phyloP scores from a whole-genome alignment of 768 basidiomycete genomes.

The Pulveroboletus frians region DNA sequence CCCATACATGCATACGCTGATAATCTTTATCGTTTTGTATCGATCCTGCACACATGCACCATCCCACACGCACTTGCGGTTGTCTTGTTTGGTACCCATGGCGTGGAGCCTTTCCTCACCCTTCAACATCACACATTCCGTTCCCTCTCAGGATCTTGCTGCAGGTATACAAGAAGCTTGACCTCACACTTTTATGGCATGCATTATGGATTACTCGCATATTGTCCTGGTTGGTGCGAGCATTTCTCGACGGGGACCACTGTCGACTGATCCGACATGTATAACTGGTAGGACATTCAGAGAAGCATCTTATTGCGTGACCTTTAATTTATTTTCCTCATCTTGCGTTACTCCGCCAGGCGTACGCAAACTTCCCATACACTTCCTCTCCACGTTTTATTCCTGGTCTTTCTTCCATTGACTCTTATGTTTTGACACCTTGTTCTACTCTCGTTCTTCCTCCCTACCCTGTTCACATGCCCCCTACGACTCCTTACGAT shows the following conservation, averaged over 20 bases:
- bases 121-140: constrained; percentile 11
- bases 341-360: constrained; percentile 3
- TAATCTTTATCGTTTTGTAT: constrained; percentile 33
- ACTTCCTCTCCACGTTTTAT: constrained; percentile 1
- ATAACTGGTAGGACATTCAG: constrained; percentile 20
- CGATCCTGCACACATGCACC: constrained; percentile 28
- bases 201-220: constrained; percentile 27
- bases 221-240: constrained; percentile 19
- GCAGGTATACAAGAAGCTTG: constrained; percentile 22
- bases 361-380: neutral
- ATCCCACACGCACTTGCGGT: constrained; percentile 20
- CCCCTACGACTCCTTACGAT: constrained; percentile 25
- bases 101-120: constrained; percentile 12
- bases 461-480: constrained; percentile 18
- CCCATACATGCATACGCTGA: constrained; percentile 25
- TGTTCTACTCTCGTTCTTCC: constrained; percentile 1
- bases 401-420: constrained; percentile 7
- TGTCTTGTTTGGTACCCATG: constrained; percentile 16
- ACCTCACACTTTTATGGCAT: constrained; percentile 22
- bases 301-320: constrained; percentile 19
- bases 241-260: constrained; percentile 7
- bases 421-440: constrained; percentile 9
- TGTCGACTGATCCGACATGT: constrained; percentile 13
- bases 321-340: constrained; percentile 16
- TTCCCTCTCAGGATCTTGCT: constrained; percentile 9